These are phyloP conservation scores for Buddleja alternifolia DNA, from an alignment of 257 asterid species.

Conservation along the genomic window DNA sequence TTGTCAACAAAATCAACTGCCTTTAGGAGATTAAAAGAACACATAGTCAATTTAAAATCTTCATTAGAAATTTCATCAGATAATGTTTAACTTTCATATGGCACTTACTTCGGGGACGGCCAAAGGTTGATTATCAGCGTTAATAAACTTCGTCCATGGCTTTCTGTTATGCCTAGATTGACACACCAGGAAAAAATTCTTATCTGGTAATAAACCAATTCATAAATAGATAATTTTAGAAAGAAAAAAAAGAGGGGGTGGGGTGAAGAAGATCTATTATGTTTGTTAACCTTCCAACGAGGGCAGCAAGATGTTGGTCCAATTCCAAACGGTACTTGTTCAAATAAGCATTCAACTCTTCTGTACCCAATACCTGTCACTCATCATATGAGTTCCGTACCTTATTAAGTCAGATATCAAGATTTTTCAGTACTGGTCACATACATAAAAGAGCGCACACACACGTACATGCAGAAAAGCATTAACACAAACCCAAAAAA, in stretches of 20 bases:
- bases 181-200: conserved; percentile 28
- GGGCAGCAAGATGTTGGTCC: conserved; percentile 74
- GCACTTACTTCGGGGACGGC: conserved; percentile 78
- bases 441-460: neutral
- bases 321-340: conserved; percentile 72
- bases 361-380: conserved; percentile 78
- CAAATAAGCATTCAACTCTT: conserved; percentile 69
- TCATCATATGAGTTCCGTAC: conserved; percentile 15
- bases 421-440: neutral
- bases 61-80: neutral
- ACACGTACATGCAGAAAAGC: neutral
- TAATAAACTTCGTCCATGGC: conserved; percentile 57
- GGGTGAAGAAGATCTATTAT: conserved; percentile 1
- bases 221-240: neutral
- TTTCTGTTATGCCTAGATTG: conserved; percentile 58
- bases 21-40: conserved; percentile 37
- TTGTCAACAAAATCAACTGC: conserved; percentile 97
- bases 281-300: conserved; percentile 70
- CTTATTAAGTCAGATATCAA: conserved; percentile 3
- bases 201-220: conserved; percentile 14
- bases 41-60: neutral
- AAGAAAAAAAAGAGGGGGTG: neutral
- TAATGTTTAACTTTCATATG: conserved; percentile 16
- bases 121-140: conserved; percentile 60
- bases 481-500: neutral